phyloP scores from a whole-genome alignment of 495 filamentous ascomycete genomes.

The Gamarada debralockiae region DNA sequence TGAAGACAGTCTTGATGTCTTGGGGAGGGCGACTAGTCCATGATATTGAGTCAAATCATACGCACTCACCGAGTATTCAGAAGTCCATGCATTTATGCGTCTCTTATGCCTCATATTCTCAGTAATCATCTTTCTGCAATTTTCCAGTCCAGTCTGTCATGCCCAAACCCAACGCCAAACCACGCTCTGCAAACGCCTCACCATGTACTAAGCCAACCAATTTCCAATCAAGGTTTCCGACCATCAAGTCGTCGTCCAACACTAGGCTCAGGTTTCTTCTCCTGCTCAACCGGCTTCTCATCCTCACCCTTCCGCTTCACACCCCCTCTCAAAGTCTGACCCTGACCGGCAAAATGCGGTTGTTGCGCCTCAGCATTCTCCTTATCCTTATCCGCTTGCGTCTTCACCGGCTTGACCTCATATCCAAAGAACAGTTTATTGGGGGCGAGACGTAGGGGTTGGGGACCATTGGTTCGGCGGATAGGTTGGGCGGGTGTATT shows the following conservation, averaged over 20 bases:
- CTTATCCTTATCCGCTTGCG: constrained; percentile 66
- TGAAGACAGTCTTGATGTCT: too few relatives aligned
- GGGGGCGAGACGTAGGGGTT: constrained; percentile 78
- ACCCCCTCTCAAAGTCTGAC: constrained; percentile 75
- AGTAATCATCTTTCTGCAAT: too few relatives aligned
- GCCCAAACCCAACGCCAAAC: not conserved
- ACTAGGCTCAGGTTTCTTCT: constrained; percentile 13
- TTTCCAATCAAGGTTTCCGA: not conserved
- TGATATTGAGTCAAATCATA: too few relatives aligned
- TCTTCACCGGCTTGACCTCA: constrained; percentile 80
- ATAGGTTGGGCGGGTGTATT: constrained; percentile 44
- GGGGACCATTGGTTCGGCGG: constrained; percentile 68
- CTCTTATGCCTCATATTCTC: too few relatives aligned
- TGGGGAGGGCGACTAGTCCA: too few relatives aligned
- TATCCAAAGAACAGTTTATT: constrained; percentile 97
- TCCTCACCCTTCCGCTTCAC: constrained; percentile 43
- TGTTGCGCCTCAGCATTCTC: constrained; percentile 58
- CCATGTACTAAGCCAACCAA: not conserved
- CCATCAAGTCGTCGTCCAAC: constrained; percentile 21
- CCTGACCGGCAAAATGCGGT: constrained; percentile 80
- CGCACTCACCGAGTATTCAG: too few relatives aligned
- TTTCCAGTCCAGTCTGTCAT: too few relatives aligned
- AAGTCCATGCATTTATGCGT: too few relatives aligned
- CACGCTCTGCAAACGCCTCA: not conserved
- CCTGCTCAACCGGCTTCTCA: constrained; percentile 8